Evolutionary conservation across 2,329 filamentous ascomycete species (phyloP), one percentile per base, ranked within the genome.

Genomic region (Calonectria montana): DNA sequence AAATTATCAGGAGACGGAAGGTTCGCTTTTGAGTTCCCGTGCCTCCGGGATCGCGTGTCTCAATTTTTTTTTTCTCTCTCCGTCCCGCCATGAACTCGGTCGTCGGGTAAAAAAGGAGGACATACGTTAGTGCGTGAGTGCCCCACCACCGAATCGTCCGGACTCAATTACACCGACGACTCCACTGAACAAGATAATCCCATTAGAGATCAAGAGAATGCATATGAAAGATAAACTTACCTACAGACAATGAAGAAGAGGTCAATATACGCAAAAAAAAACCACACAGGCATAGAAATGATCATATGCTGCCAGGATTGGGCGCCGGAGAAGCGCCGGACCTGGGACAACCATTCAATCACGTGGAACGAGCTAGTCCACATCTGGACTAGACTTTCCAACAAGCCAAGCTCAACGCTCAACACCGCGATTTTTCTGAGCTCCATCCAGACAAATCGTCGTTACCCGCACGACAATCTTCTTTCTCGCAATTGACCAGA

Each of bases 361-460:
- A 79, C 77, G 77, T 79, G 77, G 9, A 55, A 7, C 10, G 35
- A n/a, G 2, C 81, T 81, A 83, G 69, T 15, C 72, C 74, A 15
- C 9, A 69, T 74, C 10, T 12, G 74, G 81, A 45, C 72, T 85
- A 84, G 82, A 67, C 70, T 70, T n/a, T 80, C 80, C 83, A 85
- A 85, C 83, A 83, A 82, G 78, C 75, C 77, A 78, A 82, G 79
- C 82, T 83, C 82, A 83, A 83, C 81, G 79, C 83, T 82, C 83
- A 84, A 84, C 83, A 81, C 81, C 80, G 82, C 82, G 82, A 86
- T 85, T 84, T 86, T 84, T 85, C 82, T 83, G 81, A 84, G 83
- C 82, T 83, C 76, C 79, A 73, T 77, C 77, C 72, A 75, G 77
- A 75, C 76, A 79, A 81, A 77, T 80, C 78, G 80, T 78, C 78